Evolutionary conservation across 1,284 basidiomycete species (phyloP), one percentile per base, ranked within the genome.

Genomic region (Rhodotorula sp.): DNA sequence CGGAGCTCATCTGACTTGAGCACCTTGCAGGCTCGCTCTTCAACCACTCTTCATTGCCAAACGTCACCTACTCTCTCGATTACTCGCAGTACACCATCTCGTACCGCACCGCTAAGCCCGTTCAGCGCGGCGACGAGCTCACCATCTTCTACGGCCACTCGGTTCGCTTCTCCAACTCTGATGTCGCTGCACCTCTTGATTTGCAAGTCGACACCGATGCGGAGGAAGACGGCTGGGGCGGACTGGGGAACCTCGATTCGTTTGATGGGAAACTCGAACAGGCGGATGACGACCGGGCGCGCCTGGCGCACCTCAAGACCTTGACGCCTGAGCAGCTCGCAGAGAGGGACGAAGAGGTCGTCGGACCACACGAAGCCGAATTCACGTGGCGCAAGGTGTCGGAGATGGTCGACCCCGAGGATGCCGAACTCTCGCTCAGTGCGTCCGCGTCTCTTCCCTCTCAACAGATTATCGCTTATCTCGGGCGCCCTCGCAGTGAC

Each of bases 61-160:
- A 92, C 77, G 85, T 92, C 24, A 87, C 86, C 0, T 92, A 86
- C 79, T 82, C 81, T 6, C 78, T 89, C 19, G 77, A 82, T 57
- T 70, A 77, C 17, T 47, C 59, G 0, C 84, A 83, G 0, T 85
- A 89, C 56, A 85, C 86, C 5, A 91, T 93, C 70, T 82, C 82
- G 68, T 94, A 89, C 76, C 85, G 82, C 0, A 86, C 89, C 0
- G 81, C 82, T 4, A 84, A 85, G 7, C 76, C 81, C 34, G 81
- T 93, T 30, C 71, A 82, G 13, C 78, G 81, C 4, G 87, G 84
- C 52, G 89, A 93, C 76, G 91, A 94, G 78, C 83, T 92, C 7
- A 90, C 86, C 74, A 91, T 93, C 72, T 89, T 86, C 76, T 90
- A 92, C 75, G 89, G 87, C 0, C 85, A 86, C 59, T 62, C 70